phyloP scores from a whole-genome alignment of 1,284 basidiomycete species.

The Lignosus rhinocerotis region DNA sequence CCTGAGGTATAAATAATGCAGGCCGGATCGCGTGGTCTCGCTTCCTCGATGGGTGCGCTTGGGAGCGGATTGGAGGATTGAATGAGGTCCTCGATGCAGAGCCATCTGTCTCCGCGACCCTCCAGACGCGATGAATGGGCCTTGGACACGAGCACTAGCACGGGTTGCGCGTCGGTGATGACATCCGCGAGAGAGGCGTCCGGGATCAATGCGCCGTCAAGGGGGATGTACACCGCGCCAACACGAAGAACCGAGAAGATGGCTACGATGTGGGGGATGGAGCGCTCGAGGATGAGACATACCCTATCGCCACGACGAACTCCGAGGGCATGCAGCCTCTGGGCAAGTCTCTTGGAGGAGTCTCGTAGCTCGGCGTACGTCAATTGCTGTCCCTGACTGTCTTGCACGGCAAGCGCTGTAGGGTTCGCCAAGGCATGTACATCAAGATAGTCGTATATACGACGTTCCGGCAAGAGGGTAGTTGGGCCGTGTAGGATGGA shows the following conservation, averaged over 20 bases:
- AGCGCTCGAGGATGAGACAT: slow-evolving; percentile 49
- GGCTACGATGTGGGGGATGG: slow-evolving; percentile 48
- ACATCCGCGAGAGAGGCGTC: slow-evolving; percentile 48
- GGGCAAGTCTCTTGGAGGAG: slow-evolving; percentile 44
- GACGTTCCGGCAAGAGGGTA: too few species aligned
- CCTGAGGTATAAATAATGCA: slow-evolving; percentile 60
- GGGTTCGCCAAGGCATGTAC: slow-evolving; percentile 39
- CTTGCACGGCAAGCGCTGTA: slow-evolving; percentile 41
- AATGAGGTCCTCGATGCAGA: neutral
- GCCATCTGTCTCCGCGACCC: neutral
- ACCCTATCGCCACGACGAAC: slow-evolving; percentile 44
- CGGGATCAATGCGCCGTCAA: slow-evolving; percentile 51
- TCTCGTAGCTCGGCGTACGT: slow-evolving; percentile 47
- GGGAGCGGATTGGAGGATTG: slow-evolving; percentile 14
- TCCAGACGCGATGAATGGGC: neutral
- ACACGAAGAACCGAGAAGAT: slow-evolving; percentile 53
- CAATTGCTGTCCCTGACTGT: slow-evolving; percentile 43
- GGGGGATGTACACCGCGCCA: slow-evolving; percentile 52
- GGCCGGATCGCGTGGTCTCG: slow-evolving; percentile 35
- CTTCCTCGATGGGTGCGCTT: slow-evolving; percentile 25
- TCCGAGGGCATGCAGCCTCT: slow-evolving; percentile 39
- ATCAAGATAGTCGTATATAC: slow-evolving; percentile 36
- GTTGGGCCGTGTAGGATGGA: too few species aligned
- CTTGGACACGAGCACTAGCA: slow-evolving; percentile 11
- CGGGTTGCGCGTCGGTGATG: slow-evolving; percentile 42